A percentile compares a stretch with the other conserved stretches of the same genome.
These are phyloP conservation scores for Hysterangium stoloniferum DNA, from an alignment of 768 basidiomycete species.

Conservation along the genomic window DNA sequence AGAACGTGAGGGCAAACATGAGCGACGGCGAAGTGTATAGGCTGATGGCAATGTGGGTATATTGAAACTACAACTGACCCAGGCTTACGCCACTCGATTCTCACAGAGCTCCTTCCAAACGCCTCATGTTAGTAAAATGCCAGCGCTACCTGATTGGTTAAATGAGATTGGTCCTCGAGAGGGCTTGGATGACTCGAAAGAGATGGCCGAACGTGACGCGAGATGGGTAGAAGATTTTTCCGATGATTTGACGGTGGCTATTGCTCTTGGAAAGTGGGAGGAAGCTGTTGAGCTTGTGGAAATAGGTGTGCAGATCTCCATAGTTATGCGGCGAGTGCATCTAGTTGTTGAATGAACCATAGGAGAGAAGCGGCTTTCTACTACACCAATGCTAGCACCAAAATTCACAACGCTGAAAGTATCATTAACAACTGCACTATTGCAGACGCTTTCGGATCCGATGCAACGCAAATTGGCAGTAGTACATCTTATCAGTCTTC, in stretches of 20 bases:
- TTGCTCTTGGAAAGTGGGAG: constrained; percentile 83
- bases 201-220: constrained; percentile 71
- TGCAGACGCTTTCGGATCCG: constrained; percentile 65
- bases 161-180: constrained; percentile 53
- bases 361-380: constrained; percentile 58
- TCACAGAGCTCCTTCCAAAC: neutral
- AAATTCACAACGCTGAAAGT: constrained; percentile 63
- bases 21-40: constrained; percentile 60
- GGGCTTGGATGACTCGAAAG: constrained; percentile 52
- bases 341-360: neutral
- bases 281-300: constrained; percentile 81
- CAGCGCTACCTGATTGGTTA: constrained; percentile 72
- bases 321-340: neutral
- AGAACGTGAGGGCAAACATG: constrained; percentile 90
- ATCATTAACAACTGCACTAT: constrained; percentile 60
- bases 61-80: too few species aligned
- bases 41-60: constrained; percentile 24
- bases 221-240: constrained; percentile 89
- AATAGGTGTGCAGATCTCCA: constrained; percentile 43
- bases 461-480: constrained; percentile 72
- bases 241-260: constrained; percentile 86
- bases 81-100: neutral
- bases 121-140: constrained; percentile 31
- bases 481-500: constrained; percentile 60
- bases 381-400: constrained; percentile 41